A percentile compares a stretch with the other conserved stretches of the same genome.
phyloP scores from a whole-genome alignment of 257 asterid genomes.

The Salvia splendens region DNA sequence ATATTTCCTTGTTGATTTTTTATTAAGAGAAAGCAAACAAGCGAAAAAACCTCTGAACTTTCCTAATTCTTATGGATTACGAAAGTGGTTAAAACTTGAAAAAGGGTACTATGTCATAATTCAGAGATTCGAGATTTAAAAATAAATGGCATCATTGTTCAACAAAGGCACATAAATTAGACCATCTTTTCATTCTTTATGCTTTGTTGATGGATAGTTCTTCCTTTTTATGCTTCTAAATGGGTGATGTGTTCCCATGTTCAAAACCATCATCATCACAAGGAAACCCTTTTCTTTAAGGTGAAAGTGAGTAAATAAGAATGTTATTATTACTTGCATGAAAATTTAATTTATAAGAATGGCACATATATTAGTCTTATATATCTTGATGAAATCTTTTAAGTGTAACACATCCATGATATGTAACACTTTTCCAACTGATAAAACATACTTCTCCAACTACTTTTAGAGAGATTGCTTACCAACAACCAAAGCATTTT shows the following conservation, averaged over 20 bases:
- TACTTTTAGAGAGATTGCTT: constrained; percentile 36
- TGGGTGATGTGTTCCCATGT: constrained; percentile 48
- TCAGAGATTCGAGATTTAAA: constrained; percentile 28
- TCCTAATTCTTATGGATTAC: constrained; percentile 1
- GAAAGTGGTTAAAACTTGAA: neutral
- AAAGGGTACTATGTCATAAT: constrained; percentile 10
- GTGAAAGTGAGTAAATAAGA: constrained; percentile 29
- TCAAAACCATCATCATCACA: constrained; percentile 43
- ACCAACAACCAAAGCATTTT: constrained; percentile 43
- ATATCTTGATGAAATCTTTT: constrained; percentile 24
- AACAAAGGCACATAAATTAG: constrained; percentile 22
- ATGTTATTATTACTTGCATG: constrained; percentile 32
- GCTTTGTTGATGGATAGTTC: constrained; percentile 38
- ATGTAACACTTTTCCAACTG: constrained; percentile 32
- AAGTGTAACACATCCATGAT: neutral
- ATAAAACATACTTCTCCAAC: constrained; percentile 35
- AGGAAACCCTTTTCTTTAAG: constrained; percentile 28
- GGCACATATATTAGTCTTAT: neutral
- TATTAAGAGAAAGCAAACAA: neutral
- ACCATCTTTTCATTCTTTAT: constrained; percentile 32
- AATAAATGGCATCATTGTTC: constrained; percentile 27
- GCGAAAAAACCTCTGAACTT: neutral
- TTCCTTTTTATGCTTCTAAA: constrained; percentile 44
- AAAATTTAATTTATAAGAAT: neutral
- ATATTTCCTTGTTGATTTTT: neutral